phyloP scores from a whole-genome alignment of 148 eudicot genomes.

The Rhododendron vialii region DNA sequence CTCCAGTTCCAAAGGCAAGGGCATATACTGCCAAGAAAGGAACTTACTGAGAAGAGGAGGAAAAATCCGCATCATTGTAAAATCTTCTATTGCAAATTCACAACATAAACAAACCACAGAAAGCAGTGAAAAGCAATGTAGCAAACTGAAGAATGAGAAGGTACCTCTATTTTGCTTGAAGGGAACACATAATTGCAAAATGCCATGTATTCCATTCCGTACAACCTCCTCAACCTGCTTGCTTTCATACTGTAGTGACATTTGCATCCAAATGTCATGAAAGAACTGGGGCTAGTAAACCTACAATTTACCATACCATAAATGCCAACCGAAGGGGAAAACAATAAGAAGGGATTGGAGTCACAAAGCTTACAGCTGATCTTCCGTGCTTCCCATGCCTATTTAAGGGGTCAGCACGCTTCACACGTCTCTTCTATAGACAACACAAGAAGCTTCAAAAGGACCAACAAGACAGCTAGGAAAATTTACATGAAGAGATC shows the following conservation, averaged over 20 bases:
- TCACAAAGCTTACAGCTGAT: not conserved
- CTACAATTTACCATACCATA: conserved; percentile 1
- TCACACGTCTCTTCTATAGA: not conserved
- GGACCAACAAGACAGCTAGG: not conserved
- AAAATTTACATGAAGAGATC: not conserved
- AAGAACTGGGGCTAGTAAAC: conserved; percentile 9
- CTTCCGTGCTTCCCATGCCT: not conserved
- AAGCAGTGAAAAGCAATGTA: conserved; percentile 6
- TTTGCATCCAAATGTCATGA: conserved; percentile 50
- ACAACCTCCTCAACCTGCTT: conserved; percentile 62
- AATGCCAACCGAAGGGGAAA: not conserved
- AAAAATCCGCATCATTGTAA: not conserved
- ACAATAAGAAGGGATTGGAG: not conserved
- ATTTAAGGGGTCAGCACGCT: not conserved
- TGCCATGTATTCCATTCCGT: conserved; percentile 37
- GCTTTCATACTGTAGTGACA: conserved; percentile 75
- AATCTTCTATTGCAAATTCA: not conserved
- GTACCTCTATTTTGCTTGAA: not conserved
- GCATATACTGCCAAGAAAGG: not conserved
- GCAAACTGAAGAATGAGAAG: not conserved
- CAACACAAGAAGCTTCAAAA: not conserved
- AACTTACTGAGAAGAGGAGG: not conserved
- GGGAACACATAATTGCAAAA: conserved; percentile 35
- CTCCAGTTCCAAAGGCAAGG: not conserved
- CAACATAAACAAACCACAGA: not conserved